A percentile compares a stretch with the other conserved stretches of the same genome.
Conservation (phyloP, 331 rosid species). For the Pyracantha coccinea region DNA sequence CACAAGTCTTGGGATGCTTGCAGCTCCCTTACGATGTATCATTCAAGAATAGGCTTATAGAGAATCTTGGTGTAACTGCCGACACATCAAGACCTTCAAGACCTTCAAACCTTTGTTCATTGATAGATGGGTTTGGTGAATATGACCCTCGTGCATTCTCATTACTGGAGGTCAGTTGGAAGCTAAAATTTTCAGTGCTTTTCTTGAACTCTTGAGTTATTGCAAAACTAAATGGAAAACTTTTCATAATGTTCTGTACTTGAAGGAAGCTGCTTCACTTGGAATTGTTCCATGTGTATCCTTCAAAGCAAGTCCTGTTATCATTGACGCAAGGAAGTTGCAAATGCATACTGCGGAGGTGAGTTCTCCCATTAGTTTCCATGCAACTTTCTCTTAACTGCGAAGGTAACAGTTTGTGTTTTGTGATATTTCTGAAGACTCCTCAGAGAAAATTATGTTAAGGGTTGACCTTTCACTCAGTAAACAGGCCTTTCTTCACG, state of each 20-base stretch:
- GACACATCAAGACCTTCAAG: slow-evolving; percentile 45
- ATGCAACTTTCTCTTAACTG: slow-evolving; percentile 1
- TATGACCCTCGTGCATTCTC: slow-evolving; percentile 89
- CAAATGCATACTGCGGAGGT: slow-evolving; percentile 71
- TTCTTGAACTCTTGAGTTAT: background rate
- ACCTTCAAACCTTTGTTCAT: slow-evolving; percentile 59
- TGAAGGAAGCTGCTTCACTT: slow-evolving; percentile 90
- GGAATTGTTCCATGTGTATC: slow-evolving; percentile 77
- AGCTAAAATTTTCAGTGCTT: slow-evolving; percentile 11
- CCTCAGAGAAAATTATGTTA: background rate
- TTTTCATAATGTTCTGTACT: slow-evolving; percentile 17
- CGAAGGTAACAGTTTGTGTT: slow-evolving; percentile 7
- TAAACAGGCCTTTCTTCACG: background rate
- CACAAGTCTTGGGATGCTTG: slow-evolving; percentile 89
- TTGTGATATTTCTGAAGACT: slow-evolving; percentile 8
- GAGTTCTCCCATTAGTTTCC: slow-evolving; percentile 21
- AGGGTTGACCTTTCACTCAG: background rate
- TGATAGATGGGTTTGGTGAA: slow-evolving; percentile 90
- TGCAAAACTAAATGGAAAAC: slow-evolving; percentile 17
- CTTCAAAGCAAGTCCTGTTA: slow-evolving; percentile 58
- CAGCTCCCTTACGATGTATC: slow-evolving; percentile 54
- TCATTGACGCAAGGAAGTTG: slow-evolving; percentile 63
- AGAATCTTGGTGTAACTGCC: slow-evolving; percentile 53
- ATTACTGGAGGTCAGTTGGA: slow-evolving; percentile 71
- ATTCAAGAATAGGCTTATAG: slow-evolving; percentile 57